phyloP scores from a whole-genome alignment of 2,329 filamentous ascomycete genomes.

The Xylaria sp. region DNA sequence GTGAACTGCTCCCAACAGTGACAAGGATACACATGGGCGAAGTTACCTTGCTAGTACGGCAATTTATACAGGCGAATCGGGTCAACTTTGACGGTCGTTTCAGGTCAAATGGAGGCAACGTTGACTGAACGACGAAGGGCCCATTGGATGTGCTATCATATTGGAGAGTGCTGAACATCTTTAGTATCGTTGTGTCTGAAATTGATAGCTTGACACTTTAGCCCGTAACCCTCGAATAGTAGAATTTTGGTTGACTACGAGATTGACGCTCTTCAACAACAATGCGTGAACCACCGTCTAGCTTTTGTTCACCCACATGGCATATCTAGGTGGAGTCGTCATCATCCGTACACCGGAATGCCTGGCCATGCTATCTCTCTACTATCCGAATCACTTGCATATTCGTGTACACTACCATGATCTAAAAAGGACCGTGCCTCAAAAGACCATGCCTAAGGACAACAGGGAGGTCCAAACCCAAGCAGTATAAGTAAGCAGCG shows the following conservation, averaged over 20 bases:
- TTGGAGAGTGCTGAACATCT: constrained; percentile 2
- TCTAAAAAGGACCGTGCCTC: constrained; percentile 12
- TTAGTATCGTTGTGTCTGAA: background rate
- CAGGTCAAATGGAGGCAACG: background rate
- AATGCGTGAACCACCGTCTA: background rate
- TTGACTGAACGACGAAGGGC: background rate
- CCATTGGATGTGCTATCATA: constrained; percentile 1
- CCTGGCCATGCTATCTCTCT: background rate
- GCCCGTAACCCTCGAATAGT: background rate
- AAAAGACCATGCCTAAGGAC: constrained; percentile 8
- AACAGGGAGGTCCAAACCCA: background rate
- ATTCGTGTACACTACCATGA: background rate
- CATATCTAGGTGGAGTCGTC: constrained; percentile 1
- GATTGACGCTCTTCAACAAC: constrained; percentile 3
- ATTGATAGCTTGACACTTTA: background rate
- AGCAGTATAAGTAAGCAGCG: background rate
- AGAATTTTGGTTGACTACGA: background rate
- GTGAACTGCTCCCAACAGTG: background rate
- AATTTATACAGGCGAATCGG: constrained; percentile 3
- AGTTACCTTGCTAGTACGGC: constrained; percentile 13
- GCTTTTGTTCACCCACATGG: background rate
- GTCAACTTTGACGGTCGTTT: constrained; percentile 11
- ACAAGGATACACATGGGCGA: background rate
- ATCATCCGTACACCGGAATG: background rate
- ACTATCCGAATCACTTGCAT: background rate